Base-by-base conservation (phyloP, 306 rosid genomes). In the Malus fusca region DNA sequence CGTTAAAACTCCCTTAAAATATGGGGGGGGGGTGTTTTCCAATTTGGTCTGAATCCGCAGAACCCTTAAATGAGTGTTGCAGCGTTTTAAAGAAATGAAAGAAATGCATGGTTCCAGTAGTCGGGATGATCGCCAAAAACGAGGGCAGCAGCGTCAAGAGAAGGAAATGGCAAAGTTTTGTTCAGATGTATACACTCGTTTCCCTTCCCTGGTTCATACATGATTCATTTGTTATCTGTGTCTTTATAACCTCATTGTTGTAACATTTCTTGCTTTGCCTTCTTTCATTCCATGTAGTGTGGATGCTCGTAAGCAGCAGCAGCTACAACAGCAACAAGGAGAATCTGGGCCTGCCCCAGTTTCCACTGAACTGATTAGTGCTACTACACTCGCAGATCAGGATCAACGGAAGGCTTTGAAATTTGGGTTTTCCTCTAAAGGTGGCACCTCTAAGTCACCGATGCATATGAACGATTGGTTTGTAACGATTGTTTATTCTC, bases 341-440 rank as follows among this genome's bases (percentile, higher is more conserved):
- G 88, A 83, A 73, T 80, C 89, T 75, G 87, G 76, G 66, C 69
- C 89, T 55, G 81, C 84, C n/a, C 22, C 84, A 69, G 88, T 31
- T 85, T 72, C 97, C 58, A 53, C 84, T 31, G 96, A 88, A 75
- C 60, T 85, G 73, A 86, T 31, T 84, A 84, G 85, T 82, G 87
- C 91, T 21, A 88, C 98, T 10, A 77, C 87, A 21, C 90, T 92
- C 73, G 86, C 87, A 42, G 94, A 86, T 85, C 95, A 95, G 83
- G 96, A 92, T 43, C 97, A 89, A 77, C 87, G 98, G 77, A 88
- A 90, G 83, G 82, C 95, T 59, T 84, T 92, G 85, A 95, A 92
- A 82, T 95, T 95, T 79, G 98, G 95, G 61, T 92, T 95, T 88
- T 88, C 98, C 77, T 87, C 97, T 42, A 95, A 91, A 85, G 88